Base-by-base conservation (phyloP, 352 stramenopile species). In the Blastocystis hominis region DNA sequence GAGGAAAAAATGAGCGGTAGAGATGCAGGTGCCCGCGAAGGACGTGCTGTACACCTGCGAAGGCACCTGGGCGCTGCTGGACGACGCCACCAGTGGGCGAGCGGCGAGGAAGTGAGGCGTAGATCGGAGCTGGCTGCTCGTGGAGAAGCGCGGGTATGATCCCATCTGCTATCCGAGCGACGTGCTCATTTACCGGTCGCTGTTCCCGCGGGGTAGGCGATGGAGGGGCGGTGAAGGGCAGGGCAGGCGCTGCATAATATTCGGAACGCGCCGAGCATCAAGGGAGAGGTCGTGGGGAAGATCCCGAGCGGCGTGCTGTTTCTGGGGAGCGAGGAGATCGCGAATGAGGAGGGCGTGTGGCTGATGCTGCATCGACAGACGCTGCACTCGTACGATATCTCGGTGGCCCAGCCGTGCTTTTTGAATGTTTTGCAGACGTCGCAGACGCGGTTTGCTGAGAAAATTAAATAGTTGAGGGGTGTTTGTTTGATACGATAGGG, bases 121-220 rank as follows among this genome's bases (percentile, higher is more conserved):
- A 44, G 47, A 54, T 61, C 42, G 55, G 20, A 64, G 9, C 1
- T 80, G 70, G 70, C 55, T 80, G n/a, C 30, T 80, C 20, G 70
- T 80, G n/a, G 70, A 80, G 50, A 80, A 80, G 54, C 70, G 55
- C 53, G 70, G 70, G 38, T 80, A 80, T 62, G 70, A 80, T n/a
- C 70, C 70, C 3, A 80, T 80, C 42, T 80, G 70, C 44, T 50
- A 42, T 34, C 70, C 70, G 0, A 24, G 7, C 6, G 50, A 40
- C 2, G 24, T 24, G 20, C 36, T 20, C 15, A 80, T 80, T 36
- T 80, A 80, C 44, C 70, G 44, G n/a, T 64, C 46, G 0, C 40
- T 80, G 15, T 80, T 62, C 50, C 53, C 70, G 24, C 70, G 70
- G 10, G 70, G 66, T 47, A 77, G 24, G 34, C 36, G 34, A 30